Evolutionary conservation across 1,284 basidiomycete species (phyloP).

Genomic region (Cutaneotrichosporon cyanovorans): DNA sequence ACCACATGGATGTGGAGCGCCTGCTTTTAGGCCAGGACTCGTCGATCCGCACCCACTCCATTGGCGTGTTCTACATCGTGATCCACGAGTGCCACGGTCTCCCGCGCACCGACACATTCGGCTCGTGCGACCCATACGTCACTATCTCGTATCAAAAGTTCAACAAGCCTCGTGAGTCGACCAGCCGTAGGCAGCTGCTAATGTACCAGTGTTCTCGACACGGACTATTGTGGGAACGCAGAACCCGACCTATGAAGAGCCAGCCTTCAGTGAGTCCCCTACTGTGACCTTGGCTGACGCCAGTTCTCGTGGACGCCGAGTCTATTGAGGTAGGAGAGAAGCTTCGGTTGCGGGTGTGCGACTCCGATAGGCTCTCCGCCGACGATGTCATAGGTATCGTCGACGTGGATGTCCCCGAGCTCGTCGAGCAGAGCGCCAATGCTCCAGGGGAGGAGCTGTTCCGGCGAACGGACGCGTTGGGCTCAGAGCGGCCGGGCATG

Average conservation of each 20-base stretch:
- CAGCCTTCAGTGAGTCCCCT: constrained; percentile 21
- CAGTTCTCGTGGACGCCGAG: constrained; percentile 37
- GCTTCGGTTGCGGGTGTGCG: constrained; percentile 39
- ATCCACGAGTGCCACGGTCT: constrained; percentile 38
- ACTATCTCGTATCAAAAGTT: constrained; percentile 40
- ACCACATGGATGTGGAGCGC: constrained; percentile 43
- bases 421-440: constrained; percentile 33
- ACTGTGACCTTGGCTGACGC: constrained; percentile 1
- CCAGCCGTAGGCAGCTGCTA: background rate
- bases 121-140: constrained; percentile 44
- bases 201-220: constrained; percentile 38
- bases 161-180: constrained; percentile 31
- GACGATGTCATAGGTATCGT: constrained; percentile 48
- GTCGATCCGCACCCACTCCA: constrained; percentile 27
- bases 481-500: constrained; percentile 33
- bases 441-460: constrained; percentile 19
- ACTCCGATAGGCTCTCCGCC: constrained; percentile 47
- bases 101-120: constrained; percentile 40
- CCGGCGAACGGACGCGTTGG: constrained; percentile 28
- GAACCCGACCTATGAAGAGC: constrained; percentile 44
- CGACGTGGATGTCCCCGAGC: constrained; percentile 42
- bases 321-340: constrained; percentile 42
- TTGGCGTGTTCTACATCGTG: constrained; percentile 43
- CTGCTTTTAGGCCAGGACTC: constrained; percentile 41
- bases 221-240: constrained; percentile 39